Evolutionary conservation across 2,329 filamentous ascomycete genomes (phyloP).

Genomic region (Magnaporthiopsis incrustans): DNA sequence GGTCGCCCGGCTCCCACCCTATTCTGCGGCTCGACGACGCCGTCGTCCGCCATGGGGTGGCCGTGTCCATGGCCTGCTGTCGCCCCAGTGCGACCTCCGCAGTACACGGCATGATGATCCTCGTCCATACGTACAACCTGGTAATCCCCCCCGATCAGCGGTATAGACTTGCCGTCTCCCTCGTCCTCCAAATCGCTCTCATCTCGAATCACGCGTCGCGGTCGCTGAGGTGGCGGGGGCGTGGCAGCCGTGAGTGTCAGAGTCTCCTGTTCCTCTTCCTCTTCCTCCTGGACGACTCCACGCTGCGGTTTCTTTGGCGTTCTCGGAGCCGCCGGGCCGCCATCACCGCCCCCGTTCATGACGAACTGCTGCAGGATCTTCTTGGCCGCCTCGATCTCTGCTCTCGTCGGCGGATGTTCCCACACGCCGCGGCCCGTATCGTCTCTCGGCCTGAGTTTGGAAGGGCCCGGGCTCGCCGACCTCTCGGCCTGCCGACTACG

Average conservation of each 20-base stretch:
- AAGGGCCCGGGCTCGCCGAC: neutral
- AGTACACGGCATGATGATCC: no score
- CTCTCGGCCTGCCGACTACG: no score
- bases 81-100: no score
- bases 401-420: neutral
- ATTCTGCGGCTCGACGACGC: no score
- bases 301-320: neutral
- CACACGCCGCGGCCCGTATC: neutral
- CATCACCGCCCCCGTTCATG: neutral
- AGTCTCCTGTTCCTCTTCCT: neutral
- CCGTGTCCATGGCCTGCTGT: neutral
- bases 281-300: neutral
- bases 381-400: constrained; percentile 2
- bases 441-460: neutral
- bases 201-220: constrained; percentile 4
- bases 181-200: neutral
- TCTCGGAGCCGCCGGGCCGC: neutral
- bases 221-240: neutral
- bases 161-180: no score
- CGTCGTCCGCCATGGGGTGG: neutral
- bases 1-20: neutral
- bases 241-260: neutral
- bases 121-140: no score
- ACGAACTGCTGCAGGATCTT: neutral
- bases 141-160: no score